These are phyloP conservation scores for Platismatia glauca DNA, from an alignment of 495 filamentous ascomycete species.

Conservation along the genomic window DNA sequence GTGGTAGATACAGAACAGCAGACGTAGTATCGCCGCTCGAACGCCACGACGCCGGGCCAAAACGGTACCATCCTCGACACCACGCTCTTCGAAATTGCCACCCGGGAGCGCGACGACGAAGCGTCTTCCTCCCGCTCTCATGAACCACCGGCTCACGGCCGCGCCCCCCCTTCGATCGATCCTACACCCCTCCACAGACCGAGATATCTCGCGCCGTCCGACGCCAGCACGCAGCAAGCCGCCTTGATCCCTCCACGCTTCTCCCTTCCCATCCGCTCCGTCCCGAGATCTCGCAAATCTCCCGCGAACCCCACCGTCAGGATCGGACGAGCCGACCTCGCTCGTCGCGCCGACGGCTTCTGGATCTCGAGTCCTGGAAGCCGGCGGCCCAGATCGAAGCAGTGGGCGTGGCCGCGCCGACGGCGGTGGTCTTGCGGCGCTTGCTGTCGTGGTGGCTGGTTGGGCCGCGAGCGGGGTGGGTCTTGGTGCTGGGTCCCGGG, in stretches of 20 bases:
- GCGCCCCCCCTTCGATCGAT: no score
- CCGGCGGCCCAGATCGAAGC: not conserved
- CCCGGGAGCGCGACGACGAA: no score
- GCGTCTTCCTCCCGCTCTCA: no score
- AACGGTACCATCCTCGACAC: no score
- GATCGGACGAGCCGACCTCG: not conserved
- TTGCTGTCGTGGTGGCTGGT: not conserved
- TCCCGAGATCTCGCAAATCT: not conserved
- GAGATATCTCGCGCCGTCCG: slow-evolving; percentile 3
- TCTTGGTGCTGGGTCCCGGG: not conserved
- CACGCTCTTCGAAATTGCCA: no score
- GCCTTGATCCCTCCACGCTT: not conserved
- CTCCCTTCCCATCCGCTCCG: not conserved
- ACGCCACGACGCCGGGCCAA: no score
- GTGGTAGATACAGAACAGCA: not conserved
- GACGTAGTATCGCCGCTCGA: not conserved
- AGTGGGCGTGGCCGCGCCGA: not conserved
- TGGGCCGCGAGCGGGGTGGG: not conserved
- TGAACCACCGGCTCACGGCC: no score
- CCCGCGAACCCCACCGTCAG: not conserved
- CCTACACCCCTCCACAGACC: slow-evolving; percentile 2
- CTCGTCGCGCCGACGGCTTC: not conserved
- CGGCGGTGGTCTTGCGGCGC: slow-evolving; percentile 10
- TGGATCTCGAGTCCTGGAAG: not conserved
- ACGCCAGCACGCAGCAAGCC: slow-evolving; percentile 1